These are phyloP conservation scores for Trypanosoma lewisi DNA, from an alignment of 208 protist genomes.

Conservation along the genomic window DNA sequence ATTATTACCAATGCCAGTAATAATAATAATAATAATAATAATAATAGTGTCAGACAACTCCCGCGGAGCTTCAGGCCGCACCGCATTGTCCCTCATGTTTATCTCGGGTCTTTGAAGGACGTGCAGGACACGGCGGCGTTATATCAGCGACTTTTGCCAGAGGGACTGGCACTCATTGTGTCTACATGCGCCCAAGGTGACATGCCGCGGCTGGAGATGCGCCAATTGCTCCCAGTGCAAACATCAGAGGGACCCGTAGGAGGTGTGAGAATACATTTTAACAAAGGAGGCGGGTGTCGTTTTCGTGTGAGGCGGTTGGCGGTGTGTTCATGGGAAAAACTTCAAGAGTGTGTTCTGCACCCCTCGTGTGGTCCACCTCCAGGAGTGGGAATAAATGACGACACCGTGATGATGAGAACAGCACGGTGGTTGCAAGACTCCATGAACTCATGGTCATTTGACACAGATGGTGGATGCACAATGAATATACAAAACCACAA, in stretches of 20 bases:
- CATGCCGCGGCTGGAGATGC: slow-evolving; percentile 24
- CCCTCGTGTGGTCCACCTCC: neutral
- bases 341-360: slow-evolving; percentile 6
- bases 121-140: slow-evolving; percentile 34
- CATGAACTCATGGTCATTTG: slow-evolving; percentile 5
- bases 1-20: neutral
- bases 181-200: slow-evolving; percentile 25
- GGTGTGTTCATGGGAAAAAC: slow-evolving; percentile 24
- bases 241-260: neutral
- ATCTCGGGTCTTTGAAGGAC: slow-evolving; percentile 49
- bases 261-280: neutral
- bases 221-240: slow-evolving; percentile 14
- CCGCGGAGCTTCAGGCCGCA: slow-evolving; percentile 43
- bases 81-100: slow-evolving; percentile 54
- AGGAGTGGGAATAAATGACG: neutral
- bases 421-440: slow-evolving; percentile 3
- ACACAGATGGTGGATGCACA: neutral
- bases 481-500: neutral
- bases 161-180: slow-evolving; percentile 38
- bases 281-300: neutral
- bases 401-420: neutral
- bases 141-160: slow-evolving; percentile 23
- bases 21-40: neutral
- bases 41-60: neutral
- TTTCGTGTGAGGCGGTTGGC: slow-evolving; percentile 10